Base-by-base conservation (phyloP, 768 basidiomycete species). In the Chiua virens region DNA sequence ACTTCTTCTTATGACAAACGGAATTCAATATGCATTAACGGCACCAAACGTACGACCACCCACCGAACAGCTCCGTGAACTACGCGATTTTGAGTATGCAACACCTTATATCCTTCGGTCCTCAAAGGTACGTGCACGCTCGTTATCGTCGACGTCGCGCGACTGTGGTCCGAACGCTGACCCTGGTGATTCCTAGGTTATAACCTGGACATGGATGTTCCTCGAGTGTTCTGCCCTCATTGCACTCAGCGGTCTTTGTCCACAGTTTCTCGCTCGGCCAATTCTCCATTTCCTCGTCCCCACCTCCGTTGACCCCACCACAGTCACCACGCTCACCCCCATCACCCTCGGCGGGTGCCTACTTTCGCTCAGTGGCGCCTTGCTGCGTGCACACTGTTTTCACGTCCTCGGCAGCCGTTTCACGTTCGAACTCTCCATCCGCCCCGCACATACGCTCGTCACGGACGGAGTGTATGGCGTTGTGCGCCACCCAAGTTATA, bases 401-500 rank as follows among this genome's bases (percentile, higher is more conserved):
- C 57, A 5, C 41, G 11, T 45, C n/a, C 66, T 68, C 42, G 68
- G 68, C 8, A 1, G 18, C 0, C 35, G 18, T 30, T 68, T 67
- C 34, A 69, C 61, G 3, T 63, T 64, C 20, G 59, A 69, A 10
- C 57, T 69, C 17, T 45, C 53, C 28, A 54, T 67, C 42, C 57
- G 53, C 3, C 47, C 49, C 10, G 17, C 47, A 2, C 66, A 62
- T n/a, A 25, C 38, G 34, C 63, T 71, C 46, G 53, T 71, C 25
- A 70, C 64, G 3, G 8, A 39, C 0, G 67, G 66, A 2, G 56
- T 49, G 22, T 70, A 71, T 52, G 6, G 53, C 13, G 15, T 62
- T 42, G 63, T 71, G 5, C 62, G 70, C 1, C 70, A 71, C 52
- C 70, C 70, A 4, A 61, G 60, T n/a, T 70, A 71, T 36, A 58